phyloP scores from a whole-genome alignment of 1,284 basidiomycete species.

The Abortiporus biennis region DNA sequence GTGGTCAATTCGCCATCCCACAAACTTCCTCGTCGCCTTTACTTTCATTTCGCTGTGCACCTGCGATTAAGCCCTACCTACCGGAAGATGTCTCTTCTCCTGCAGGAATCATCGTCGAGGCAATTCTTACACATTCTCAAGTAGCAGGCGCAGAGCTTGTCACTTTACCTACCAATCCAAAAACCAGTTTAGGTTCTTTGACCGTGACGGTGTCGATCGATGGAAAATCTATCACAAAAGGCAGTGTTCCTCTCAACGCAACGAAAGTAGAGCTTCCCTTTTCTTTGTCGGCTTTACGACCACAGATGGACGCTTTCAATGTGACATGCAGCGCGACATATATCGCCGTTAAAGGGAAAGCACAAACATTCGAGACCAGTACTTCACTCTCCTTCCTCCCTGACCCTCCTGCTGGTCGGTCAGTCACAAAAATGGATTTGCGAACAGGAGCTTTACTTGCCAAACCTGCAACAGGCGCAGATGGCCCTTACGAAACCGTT shows the following conservation, averaged over 20 bases:
- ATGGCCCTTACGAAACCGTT: conserved; percentile 49
- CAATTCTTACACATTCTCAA: conserved; percentile 43
- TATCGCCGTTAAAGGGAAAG: conserved; percentile 8
- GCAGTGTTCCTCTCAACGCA: conserved; percentile 45
- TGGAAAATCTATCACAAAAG: conserved; percentile 32
- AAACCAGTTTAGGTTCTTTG: conserved; percentile 21
- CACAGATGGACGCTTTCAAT: conserved; percentile 39
- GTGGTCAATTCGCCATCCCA: conserved; percentile 54
- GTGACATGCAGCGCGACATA: conserved; percentile 45
- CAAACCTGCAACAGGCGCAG: conserved; percentile 40
- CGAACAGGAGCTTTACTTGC: conserved; percentile 64
- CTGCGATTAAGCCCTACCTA: conserved; percentile 59
- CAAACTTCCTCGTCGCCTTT: conserved; percentile 41
- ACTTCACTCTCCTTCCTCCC: conserved; percentile 53
- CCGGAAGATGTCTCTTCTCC: conserved; percentile 37
- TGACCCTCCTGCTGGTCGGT: conserved; percentile 33
- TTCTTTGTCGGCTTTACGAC: conserved; percentile 36
- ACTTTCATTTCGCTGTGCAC: conserved; percentile 62
- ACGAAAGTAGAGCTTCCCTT: conserved; percentile 46
- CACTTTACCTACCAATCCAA: conserved; percentile 24
- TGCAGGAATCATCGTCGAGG: conserved; percentile 49
- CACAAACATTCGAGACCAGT: conserved; percentile 43
- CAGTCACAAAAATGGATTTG: conserved; percentile 66
- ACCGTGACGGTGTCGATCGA: conserved; percentile 37
- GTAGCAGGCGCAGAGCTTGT: conserved; percentile 44